Conservation (phyloP, 1,284 basidiomycete genomes). For the Rhodofomes roseus region DNA sequence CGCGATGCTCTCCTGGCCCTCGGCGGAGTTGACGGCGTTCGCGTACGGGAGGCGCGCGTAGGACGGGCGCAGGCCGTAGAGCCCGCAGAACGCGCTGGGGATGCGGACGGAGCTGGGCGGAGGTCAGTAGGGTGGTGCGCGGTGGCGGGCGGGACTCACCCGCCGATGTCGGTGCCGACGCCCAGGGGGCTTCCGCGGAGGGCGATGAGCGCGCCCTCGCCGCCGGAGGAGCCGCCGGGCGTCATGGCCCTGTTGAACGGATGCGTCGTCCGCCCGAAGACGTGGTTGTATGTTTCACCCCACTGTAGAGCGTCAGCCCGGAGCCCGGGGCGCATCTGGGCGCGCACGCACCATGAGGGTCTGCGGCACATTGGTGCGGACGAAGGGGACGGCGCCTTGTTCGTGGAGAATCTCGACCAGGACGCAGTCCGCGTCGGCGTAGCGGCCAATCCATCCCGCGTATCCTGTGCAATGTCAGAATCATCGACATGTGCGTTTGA, state of each 20-base stretch:
- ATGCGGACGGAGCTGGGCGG: conserved; percentile 48
- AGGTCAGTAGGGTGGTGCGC: not conserved
- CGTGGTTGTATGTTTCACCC: conserved; percentile 56
- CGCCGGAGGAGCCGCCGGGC: conserved; percentile 59
- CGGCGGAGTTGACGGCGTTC: conserved; percentile 41
- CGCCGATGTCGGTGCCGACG: conserved; percentile 70
- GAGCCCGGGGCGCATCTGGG: no score
- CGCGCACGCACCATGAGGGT: conserved; percentile 39
- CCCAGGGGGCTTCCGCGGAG: conserved; percentile 59
- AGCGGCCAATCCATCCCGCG: conserved; percentile 24
- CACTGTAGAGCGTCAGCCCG: conserved; percentile 39
- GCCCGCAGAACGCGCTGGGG: conserved; percentile 46
- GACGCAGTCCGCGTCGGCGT: conserved; percentile 20
- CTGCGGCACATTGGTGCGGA: conserved; percentile 71
- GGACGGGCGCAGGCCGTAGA: conserved; percentile 53
- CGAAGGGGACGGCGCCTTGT: conserved; percentile 65
- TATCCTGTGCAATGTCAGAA: conserved; percentile 25
- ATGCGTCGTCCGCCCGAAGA: conserved; percentile 71
- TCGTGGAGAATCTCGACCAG: conserved; percentile 59
- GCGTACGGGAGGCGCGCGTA: conserved; percentile 52
- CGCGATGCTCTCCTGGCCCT: conserved; percentile 50
- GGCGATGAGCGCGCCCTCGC: conserved; percentile 53
- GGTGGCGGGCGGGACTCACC: conserved; percentile 29
- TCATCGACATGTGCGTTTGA: conserved; percentile 3
- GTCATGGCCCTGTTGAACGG: conserved; percentile 52